These are phyloP conservation scores for Neurospora sp. DNA, from an alignment of 495 filamentous ascomycete species.

Conservation along the genomic window DNA sequence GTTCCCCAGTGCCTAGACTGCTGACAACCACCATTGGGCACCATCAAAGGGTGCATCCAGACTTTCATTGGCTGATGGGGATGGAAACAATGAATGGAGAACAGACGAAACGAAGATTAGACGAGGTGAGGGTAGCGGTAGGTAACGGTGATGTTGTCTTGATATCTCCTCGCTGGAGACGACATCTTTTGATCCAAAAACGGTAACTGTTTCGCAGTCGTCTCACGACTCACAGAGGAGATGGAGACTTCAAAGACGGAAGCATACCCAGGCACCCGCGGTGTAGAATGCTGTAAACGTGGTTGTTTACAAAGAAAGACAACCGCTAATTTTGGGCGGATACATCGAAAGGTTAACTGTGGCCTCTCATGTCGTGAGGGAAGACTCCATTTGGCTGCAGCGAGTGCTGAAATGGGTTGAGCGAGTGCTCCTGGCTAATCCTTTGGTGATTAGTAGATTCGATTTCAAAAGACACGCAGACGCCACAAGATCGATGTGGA, in stretches of 20 bases:
- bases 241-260: neutral
- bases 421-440: neutral
- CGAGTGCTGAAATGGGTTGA: neutral
- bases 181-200: neutral
- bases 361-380: neutral
- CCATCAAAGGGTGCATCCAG: neutral
- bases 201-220: neutral
- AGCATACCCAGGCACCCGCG: neutral
- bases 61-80: neutral
- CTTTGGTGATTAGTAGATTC: neutral
- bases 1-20: neutral
- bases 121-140: neutral
- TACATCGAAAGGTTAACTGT: neutral
- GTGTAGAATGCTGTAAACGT: neutral
- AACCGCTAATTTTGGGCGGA: neutral
- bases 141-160: neutral
- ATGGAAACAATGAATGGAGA: neutral
- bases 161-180: neutral
- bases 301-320: neutral
- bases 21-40: neutral
- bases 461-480: neutral
- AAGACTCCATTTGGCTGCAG: neutral
- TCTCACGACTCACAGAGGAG: neutral
- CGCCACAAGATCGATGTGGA: neutral
- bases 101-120: neutral